Percentiles rank a stretch among this genome's conserved stretches.
phyloP scores from a whole-genome alignment of 2,329 filamentous ascomycete species.

The Nemania sp. region DNA sequence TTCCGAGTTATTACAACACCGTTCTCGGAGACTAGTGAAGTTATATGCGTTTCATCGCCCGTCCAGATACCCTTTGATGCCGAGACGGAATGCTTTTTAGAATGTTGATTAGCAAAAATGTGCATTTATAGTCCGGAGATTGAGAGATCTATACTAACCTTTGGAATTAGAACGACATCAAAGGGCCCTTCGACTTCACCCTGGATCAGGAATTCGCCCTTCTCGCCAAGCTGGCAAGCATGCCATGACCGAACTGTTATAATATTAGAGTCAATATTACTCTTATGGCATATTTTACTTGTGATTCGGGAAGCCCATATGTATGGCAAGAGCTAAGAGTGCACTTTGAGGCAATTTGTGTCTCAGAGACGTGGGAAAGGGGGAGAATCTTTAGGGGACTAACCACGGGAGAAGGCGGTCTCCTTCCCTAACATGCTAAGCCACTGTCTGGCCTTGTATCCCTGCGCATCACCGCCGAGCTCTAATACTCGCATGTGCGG shows the following conservation, averaged over 20 bases:
- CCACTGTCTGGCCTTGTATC: neutral
- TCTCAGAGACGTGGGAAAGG: too few species aligned
- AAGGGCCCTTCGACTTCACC: neutral
- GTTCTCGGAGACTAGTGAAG: neutral
- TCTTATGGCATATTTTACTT: too few species aligned
- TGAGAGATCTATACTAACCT: too few species aligned
- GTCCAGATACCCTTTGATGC: too few species aligned
- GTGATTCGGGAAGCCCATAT: too few species aligned
- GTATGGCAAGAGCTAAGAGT: too few species aligned
- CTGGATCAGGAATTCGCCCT: neutral
- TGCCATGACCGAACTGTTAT: constrained; percentile 3
- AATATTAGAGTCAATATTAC: too few species aligned
- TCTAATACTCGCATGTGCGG: constrained; percentile 3
- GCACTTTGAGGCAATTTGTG: too few species aligned
- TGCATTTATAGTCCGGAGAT: too few species aligned
- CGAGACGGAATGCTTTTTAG: too few species aligned
- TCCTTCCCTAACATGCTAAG: neutral
- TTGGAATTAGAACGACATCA: too few species aligned
- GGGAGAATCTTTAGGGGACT: neutral
- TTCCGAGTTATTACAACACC: constrained; percentile 2
- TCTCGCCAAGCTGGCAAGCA: neutral
- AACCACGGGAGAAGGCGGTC: neutral
- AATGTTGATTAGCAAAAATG: too few species aligned
- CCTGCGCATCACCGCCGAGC: neutral
- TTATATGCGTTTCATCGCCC: neutral